These are phyloP conservation scores for Thelonectria olida DNA, from an alignment of 2,329 filamentous ascomycete genomes.

Conservation along the genomic window DNA sequence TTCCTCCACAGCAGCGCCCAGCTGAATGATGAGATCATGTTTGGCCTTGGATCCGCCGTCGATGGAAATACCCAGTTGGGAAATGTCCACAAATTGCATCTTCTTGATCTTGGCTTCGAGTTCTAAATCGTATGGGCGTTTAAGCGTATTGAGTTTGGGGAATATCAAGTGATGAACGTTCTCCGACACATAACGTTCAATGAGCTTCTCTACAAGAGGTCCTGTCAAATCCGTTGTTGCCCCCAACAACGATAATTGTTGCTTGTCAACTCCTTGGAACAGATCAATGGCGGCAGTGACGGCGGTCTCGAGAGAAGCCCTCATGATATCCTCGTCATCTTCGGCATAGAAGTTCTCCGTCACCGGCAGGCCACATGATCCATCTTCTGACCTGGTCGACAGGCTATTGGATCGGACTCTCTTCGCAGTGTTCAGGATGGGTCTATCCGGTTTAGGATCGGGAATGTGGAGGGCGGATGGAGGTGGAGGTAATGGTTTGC, in stretches of 20 bases:
- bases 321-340: conserved; percentile 91
- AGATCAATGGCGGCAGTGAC: conserved; percentile 94
- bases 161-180: conserved; percentile 93
- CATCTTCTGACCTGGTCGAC: conserved; percentile 44
- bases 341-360: conserved; percentile 78
- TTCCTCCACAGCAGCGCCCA: conserved; percentile 83
- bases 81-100: conserved; percentile 94
- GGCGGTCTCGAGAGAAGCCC: conserved; percentile 87
- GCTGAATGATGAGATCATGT: conserved; percentile 78
- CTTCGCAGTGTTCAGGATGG: conserved; percentile 64
- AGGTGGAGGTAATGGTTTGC: conserved; percentile 83
- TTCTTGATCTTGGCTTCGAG: conserved; percentile 89
- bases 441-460: conserved; percentile 66
- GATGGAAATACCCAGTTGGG: conserved; percentile 89
- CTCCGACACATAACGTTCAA: conserved; percentile 93
- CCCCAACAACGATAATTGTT: conserved; percentile 89
- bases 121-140: conserved; percentile 84
- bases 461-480: conserved; percentile 69
- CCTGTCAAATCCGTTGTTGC: conserved; percentile 94
- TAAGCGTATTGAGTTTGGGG: conserved; percentile 80
- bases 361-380: conserved; percentile 53
- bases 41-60: conserved; percentile 82
- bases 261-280: conserved; percentile 95
- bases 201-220: conserved; percentile 88
- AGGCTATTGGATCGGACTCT: conserved; percentile 63